Conservation (phyloP, 148 eudicot species). For the Amaranthus hypochondriacus region DNA sequence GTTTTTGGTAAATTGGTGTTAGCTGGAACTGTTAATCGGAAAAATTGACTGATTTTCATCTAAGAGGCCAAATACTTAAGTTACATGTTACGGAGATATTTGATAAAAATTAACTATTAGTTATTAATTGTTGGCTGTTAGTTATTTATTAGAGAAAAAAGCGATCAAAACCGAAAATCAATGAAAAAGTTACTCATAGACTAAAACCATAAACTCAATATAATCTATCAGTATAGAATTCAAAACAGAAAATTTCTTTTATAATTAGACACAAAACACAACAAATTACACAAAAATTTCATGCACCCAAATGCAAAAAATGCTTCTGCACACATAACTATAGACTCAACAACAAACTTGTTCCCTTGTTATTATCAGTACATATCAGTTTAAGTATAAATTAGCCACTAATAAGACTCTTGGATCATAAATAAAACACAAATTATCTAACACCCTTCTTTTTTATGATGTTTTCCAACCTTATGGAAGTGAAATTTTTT, state of each 20-base stretch:
- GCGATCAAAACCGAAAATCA: too few relatives aligned
- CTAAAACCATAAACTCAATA: background rate
- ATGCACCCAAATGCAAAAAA: background rate
- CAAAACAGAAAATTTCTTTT: constrained; percentile 3
- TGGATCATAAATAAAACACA: background rate
- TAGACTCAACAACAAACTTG: background rate
- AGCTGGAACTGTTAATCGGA: too few relatives aligned
- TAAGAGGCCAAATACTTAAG: too few relatives aligned
- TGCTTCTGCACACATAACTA: constrained; percentile 9
- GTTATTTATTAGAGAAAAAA: too few relatives aligned
- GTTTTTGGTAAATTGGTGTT: too few relatives aligned
- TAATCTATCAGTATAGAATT: background rate
- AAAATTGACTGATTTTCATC: too few relatives aligned
- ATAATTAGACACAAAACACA: constrained; percentile 19
- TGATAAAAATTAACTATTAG: too few relatives aligned
- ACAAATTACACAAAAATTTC: constrained; percentile 16
- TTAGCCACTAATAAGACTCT: background rate
- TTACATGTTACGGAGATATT: too few relatives aligned
- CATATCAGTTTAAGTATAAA: background rate
- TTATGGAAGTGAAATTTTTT: constrained; percentile 14
- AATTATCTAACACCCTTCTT: constrained; percentile 3
- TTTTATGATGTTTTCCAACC: constrained; percentile 19
- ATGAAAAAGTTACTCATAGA: too few relatives aligned
- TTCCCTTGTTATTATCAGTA: constrained; percentile 13
- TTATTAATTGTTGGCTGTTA: too few relatives aligned